A percentile compares a stretch with the other conserved stretches of the same genome.
Conservation (phyloP, 192 early-diverging fungal genomes). For the Coemansia sp. region DNA sequence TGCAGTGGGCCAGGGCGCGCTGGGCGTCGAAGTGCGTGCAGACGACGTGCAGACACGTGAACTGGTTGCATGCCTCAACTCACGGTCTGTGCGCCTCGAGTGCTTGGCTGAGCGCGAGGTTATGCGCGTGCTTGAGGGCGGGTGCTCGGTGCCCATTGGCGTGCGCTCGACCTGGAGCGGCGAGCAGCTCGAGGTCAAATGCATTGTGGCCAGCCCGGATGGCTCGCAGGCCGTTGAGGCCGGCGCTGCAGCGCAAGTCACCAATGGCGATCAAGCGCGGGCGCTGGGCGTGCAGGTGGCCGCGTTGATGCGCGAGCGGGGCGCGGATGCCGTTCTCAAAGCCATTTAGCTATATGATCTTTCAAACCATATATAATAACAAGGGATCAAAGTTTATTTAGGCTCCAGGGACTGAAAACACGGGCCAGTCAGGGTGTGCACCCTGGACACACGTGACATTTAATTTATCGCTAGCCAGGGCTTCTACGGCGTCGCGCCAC, state of each 20-base stretch:
- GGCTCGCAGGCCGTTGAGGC: slow-evolving; percentile 64
- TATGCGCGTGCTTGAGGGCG: slow-evolving; percentile 89
- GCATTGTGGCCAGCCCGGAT: slow-evolving; percentile 75
- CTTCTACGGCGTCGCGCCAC: slow-evolving; percentile 18
- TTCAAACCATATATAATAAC: no score
- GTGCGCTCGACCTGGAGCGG: slow-evolving; percentile 62
- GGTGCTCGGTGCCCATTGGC: slow-evolving; percentile 93
- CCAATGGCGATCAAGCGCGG: slow-evolving; percentile 27
- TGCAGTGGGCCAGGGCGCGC: slow-evolving; percentile 91
- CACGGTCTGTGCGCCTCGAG: slow-evolving; percentile 61
- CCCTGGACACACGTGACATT: slow-evolving; percentile 6
- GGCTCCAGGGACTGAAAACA: slow-evolving; percentile 9
- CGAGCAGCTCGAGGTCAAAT: slow-evolving; percentile 55
- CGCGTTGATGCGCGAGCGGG: slow-evolving; percentile 48
- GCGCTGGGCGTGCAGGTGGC: slow-evolving; percentile 54
- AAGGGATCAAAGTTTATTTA: neutral
- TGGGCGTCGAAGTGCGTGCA: slow-evolving; percentile 78
- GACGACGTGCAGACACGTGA: slow-evolving; percentile 57
- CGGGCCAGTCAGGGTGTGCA: slow-evolving; percentile 33
- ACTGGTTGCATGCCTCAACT: slow-evolving; percentile 60
- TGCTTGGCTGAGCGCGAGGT: slow-evolving; percentile 82
- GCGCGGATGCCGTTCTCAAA: slow-evolving; percentile 58
- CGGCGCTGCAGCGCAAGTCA: slow-evolving; percentile 15
- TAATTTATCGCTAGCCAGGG: slow-evolving; percentile 2
- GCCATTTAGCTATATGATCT: slow-evolving; percentile 34